Conservation (phyloP, 129 eudicot species). For the Saposhnikovia divaricata region DNA sequence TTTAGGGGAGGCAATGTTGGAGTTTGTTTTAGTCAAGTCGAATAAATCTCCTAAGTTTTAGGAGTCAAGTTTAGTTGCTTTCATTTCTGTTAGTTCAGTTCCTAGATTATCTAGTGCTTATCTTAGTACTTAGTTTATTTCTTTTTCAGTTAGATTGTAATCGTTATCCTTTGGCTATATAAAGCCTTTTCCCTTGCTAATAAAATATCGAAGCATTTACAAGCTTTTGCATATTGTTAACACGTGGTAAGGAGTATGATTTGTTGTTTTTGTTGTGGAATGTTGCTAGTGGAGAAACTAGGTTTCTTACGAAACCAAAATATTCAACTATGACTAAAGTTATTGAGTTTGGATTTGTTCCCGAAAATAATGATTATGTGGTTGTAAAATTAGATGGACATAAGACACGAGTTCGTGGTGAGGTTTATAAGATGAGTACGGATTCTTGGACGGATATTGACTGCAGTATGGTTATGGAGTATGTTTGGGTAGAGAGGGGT, state of each 20-base stretch:
- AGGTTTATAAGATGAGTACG: not conserved
- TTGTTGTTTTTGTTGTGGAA: not conserved
- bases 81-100: too few relatives aligned
- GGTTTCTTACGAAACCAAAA: not conserved
- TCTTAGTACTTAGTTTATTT: too few relatives aligned
- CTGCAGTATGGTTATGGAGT: not conserved
- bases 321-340: not conserved
- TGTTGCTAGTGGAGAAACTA: not conserved
- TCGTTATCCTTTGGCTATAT: too few relatives aligned
- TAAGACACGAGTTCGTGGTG: not conserved
- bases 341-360: not conserved
- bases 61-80: too few relatives aligned
- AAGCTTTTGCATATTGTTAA: too few relatives aligned
- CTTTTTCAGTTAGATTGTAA: too few relatives aligned
- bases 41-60: too few relatives aligned
- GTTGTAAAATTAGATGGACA: not conserved
- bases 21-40: too few relatives aligned
- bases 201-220: too few relatives aligned
- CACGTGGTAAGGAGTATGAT: not conserved
- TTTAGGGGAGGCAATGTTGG: too few relatives aligned
- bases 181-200: too few relatives aligned
- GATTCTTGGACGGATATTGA: not conserved
- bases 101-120: too few relatives aligned
- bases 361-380: not conserved
- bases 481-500: not conserved